Percentiles rank a stretch among this genome's conserved stretches.
These are phyloP conservation scores for Apiotrichum gracile DNA, from an alignment of 1,284 basidiomycete genomes.

Conservation along the genomic window DNA sequence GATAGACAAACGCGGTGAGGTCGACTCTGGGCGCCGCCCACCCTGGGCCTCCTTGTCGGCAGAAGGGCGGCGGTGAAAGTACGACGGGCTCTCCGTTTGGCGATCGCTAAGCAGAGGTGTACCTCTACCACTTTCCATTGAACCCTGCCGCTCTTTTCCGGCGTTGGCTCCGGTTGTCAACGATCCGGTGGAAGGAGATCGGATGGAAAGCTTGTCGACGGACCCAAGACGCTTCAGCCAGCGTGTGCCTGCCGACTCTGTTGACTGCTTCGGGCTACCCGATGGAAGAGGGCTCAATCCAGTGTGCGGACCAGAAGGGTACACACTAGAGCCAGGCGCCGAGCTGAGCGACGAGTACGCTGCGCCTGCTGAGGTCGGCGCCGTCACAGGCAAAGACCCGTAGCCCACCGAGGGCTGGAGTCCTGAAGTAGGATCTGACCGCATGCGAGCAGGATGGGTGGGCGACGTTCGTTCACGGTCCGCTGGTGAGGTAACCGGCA, in stretches of 20 bases:
- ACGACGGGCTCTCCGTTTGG: too few relatives aligned
- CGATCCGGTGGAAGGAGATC: not conserved
- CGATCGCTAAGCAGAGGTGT: not conserved
- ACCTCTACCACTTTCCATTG: not conserved
- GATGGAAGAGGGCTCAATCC: not conserved
- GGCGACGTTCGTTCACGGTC: too few relatives aligned
- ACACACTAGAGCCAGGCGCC: not conserved
- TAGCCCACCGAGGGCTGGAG: not conserved
- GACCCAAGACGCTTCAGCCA: not conserved
- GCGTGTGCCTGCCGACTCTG: not conserved
- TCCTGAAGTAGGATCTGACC: too few relatives aligned
- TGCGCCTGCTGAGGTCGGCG: too few relatives aligned
- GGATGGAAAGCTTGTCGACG: not conserved
- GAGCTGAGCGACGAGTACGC: not conserved
- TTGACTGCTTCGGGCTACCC: not conserved
- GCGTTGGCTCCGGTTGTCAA: not conserved
- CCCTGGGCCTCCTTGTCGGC: too few relatives aligned
- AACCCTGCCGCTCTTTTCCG: not conserved
- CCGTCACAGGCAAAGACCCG: not conserved
- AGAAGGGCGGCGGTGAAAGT: too few relatives aligned
- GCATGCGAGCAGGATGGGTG: too few relatives aligned
- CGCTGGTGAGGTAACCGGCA: too few relatives aligned
- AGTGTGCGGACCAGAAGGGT: not conserved
- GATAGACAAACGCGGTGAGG: too few relatives aligned
- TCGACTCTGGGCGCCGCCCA: too few relatives aligned